phyloP scores from a whole-genome alignment of 805 yeast species.

The Kodamaea kaohsiungensis region DNA sequence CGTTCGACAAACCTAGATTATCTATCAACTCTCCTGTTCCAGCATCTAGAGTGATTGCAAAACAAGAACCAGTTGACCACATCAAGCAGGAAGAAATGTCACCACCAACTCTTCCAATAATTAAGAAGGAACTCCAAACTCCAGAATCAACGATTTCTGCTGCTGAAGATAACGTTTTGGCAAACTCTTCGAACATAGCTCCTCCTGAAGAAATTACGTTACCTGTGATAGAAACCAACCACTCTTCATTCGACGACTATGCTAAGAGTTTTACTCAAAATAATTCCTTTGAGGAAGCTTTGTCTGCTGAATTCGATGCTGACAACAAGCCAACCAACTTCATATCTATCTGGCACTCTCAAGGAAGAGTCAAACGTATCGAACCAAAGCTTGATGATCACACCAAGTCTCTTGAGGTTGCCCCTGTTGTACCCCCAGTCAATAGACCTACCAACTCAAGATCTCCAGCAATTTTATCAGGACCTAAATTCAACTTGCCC shows the following conservation, averaged over 20 bases:
- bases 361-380: conserved; percentile 13
- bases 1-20: conserved; percentile 5
- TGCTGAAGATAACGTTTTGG: conserved; percentile 25
- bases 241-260: conserved; percentile 40
- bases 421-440: neutral
- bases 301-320: conserved; percentile 43
- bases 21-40: neutral
- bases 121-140: neutral
- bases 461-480: neutral
- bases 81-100: neutral
- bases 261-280: conserved; percentile 23
- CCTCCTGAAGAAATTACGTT: conserved; percentile 35
- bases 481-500: conserved; percentile 23
- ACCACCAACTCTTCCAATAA: neutral
- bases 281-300: conserved; percentile 36
- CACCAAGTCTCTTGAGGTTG: neutral
- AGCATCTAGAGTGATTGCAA: neutral
- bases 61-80: neutral
- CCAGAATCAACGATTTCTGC: neutral
- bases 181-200: conserved; percentile 45
- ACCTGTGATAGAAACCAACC: conserved; percentile 45
- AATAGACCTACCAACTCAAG: neutral
- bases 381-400: neutral
- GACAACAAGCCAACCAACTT: conserved; percentile 30
- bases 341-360: conserved; percentile 46